Percentiles rank a stretch among this genome's conserved stretches.
Conservation (phyloP, 768 basidiomycete genomes). For the Podaxis sp. region DNA sequence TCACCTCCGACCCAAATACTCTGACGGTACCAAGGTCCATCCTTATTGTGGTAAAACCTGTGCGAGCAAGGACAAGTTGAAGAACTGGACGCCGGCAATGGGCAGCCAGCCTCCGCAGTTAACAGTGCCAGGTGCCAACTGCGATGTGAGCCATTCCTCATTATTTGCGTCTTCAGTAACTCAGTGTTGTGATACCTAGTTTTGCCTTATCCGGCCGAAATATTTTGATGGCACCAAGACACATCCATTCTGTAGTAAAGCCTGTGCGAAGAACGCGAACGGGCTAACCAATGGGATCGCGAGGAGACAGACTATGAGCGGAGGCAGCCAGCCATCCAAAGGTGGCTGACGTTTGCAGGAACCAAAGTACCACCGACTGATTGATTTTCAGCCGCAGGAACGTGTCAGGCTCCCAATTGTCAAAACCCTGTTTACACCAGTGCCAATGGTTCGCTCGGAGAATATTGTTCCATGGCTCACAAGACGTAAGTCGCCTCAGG, state of each 20-base stretch:
- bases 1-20: conserved; percentile 53
- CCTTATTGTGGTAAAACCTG: conserved; percentile 62
- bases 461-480: conserved; percentile 53
- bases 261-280: conserved; percentile 53
- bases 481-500: conserved; percentile 39
- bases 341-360: conserved; percentile 16
- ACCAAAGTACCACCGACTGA: neutral
- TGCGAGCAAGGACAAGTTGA: conserved; percentile 42
- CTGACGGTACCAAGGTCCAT: conserved; percentile 55
- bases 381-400: conserved; percentile 7
- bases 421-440: conserved; percentile 41
- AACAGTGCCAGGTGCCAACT: conserved; percentile 16
- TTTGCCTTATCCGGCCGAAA: conserved; percentile 61
- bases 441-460: conserved; percentile 37
- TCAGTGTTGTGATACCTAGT: conserved; percentile 32
- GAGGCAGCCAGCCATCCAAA: conserved; percentile 17
- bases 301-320: conserved; percentile 23
- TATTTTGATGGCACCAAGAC: conserved; percentile 55
- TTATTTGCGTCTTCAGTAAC: neutral
- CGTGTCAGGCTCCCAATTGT: conserved; percentile 54
- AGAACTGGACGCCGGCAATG: conserved; percentile 12
- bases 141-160: conserved; percentile 16
- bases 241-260: conserved; percentile 64
- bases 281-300: conserved; percentile 20
- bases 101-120: conserved; percentile 5